Conservation (phyloP, 805 yeast genomes). For the Candida germanica region DNA sequence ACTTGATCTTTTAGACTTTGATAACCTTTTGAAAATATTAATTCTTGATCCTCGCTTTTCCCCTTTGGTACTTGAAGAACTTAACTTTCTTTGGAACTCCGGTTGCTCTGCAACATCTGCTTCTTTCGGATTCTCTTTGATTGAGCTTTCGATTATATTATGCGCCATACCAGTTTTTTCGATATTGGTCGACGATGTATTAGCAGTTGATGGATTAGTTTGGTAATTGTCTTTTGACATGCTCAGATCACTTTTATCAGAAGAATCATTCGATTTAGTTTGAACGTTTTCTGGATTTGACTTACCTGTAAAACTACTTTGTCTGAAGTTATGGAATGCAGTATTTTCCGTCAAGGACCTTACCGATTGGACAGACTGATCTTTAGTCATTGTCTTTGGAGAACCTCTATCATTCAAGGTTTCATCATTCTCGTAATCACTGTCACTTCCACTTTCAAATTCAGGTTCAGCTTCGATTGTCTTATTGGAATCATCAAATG, state of each 20-base stretch:
- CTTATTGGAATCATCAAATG: constrained; percentile 1
- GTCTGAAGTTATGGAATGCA: constrained; percentile 33
- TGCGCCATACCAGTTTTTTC: constrained; percentile 3
- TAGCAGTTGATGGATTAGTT: constrained; percentile 18
- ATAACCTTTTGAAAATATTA: constrained; percentile 32
- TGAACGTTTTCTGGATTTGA: constrained; percentile 1
- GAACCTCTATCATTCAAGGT: constrained; percentile 9
- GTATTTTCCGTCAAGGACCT: constrained; percentile 34
- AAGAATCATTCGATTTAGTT: constrained; percentile 11
- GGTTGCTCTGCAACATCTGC: neutral
- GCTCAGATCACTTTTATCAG: constrained; percentile 14
- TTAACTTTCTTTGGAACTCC: neutral
- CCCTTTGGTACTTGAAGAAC: neutral
- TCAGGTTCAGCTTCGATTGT: constrained; percentile 1
- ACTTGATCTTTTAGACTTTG: constrained; percentile 24
- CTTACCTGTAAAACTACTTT: constrained; percentile 2
- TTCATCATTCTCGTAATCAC: constrained; percentile 10
- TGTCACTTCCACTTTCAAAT: constrained; percentile 4
- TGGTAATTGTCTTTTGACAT: constrained; percentile 10
- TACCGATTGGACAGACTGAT: constrained; percentile 15
- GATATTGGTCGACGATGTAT: constrained; percentile 13
- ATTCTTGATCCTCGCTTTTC: constrained; percentile 19
- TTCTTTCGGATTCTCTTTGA: neutral
- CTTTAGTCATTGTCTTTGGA: constrained; percentile 12
- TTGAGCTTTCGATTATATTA: constrained; percentile 2